Conservation (phyloP, 139 green algal species). For the Chlorella sp. region DNA sequence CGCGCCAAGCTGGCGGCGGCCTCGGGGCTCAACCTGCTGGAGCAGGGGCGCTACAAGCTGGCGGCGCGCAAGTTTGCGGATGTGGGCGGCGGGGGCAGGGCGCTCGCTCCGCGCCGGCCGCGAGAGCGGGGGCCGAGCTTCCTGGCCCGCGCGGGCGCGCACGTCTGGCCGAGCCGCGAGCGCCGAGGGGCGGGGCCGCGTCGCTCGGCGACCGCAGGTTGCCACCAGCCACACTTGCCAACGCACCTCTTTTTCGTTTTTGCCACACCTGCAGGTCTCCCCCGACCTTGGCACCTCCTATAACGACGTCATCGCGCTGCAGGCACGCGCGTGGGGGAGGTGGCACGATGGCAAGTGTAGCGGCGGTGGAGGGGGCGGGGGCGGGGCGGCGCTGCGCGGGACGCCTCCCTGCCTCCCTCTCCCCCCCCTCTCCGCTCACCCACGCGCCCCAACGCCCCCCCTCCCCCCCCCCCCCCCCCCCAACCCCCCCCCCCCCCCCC, state of each 20-base stretch:
- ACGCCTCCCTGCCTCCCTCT: neutral
- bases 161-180: too few species aligned
- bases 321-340: constrained; percentile 18
- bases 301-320: constrained; percentile 72
- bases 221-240: neutral
- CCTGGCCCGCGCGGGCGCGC: too few species aligned
- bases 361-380: neutral
- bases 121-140: too few species aligned
- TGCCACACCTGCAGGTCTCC: constrained; percentile 38
- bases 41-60: constrained; percentile 75
- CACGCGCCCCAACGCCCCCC: neutral
- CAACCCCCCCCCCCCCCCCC: neutral
- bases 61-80: constrained; percentile 74
- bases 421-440: neutral
- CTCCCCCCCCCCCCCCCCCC: neutral
- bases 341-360: neutral
- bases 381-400: neutral
- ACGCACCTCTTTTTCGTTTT: neutral
- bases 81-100: too few species aligned
- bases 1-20: constrained; percentile 24
- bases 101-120: too few species aligned
- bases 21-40: constrained; percentile 22
- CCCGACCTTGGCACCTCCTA: constrained; percentile 77
- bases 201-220: too few species aligned
- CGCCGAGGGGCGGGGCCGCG: too few species aligned